Conservation (phyloP, 768 basidiomycete genomes). For the Serendipita indica region DNA sequence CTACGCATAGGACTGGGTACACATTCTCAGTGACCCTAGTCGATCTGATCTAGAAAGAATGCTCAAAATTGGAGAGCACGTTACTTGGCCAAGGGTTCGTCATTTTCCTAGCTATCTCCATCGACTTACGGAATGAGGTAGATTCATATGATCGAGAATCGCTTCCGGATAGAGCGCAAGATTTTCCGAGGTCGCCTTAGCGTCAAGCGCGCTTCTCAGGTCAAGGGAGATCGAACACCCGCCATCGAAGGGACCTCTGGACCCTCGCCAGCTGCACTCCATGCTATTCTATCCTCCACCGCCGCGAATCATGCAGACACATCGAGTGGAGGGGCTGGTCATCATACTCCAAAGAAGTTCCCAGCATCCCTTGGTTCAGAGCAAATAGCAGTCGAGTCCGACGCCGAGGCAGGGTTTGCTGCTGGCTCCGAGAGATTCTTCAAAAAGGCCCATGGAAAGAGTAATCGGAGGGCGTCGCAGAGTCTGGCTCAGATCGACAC, state of each 20-base stretch:
- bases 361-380: conserved; percentile 30
- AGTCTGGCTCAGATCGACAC: conserved; percentile 3
- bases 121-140: conserved; percentile 21
- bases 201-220: conserved; percentile 40
- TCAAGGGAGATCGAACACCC: conserved; percentile 21
- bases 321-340: conserved; percentile 13
- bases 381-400: conserved; percentile 51
- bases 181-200: conserved; percentile 64
- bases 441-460: conserved; percentile 29
- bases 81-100: conserved; percentile 91
- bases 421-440: conserved; percentile 42
- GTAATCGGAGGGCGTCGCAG: neutral
- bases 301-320: conserved; percentile 14
- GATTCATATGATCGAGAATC: conserved; percentile 90
- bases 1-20: conserved; percentile 59
- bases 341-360: conserved; percentile 22
- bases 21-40: conserved; percentile 72
- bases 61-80: conserved; percentile 73
- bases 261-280: conserved; percentile 13
- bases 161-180: conserved; percentile 70
- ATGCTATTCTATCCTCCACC: conserved; percentile 4
- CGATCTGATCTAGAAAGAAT: conserved; percentile 66
- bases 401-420: conserved; percentile 57
- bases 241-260: neutral
- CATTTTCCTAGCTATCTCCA: neutral